A percentile compares a stretch with the other conserved stretches of the same genome.
Conservation (phyloP, 805 yeast species). For the Yarrowia sp. region DNA sequence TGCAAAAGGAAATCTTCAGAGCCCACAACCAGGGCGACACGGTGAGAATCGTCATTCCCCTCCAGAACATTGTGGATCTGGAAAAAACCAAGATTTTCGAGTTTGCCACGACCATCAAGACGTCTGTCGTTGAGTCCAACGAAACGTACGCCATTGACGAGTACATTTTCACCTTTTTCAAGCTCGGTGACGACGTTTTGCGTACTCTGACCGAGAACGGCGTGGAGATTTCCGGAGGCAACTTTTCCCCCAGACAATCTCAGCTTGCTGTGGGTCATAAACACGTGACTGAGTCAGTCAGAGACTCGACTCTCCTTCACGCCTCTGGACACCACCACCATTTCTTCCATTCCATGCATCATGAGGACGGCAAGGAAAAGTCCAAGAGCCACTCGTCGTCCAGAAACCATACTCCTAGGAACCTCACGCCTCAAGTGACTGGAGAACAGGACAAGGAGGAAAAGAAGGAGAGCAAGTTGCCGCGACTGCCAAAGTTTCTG, state of each 20-base stretch:
- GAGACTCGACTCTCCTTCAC: constrained; percentile 18
- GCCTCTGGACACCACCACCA: constrained; percentile 26
- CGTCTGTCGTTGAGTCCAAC: constrained; percentile 60
- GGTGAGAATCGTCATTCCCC: constrained; percentile 75
- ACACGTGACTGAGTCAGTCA: constrained; percentile 19
- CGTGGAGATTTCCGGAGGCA: constrained; percentile 8
- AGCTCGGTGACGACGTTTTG: constrained; percentile 39
- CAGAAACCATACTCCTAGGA: neutral
- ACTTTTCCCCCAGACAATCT: constrained; percentile 8
- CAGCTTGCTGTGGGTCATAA: constrained; percentile 5
- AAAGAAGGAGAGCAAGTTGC: constrained; percentile 4
- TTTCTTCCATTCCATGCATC: neutral
- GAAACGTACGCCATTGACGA: constrained; percentile 62
- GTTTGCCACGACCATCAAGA: constrained; percentile 52
- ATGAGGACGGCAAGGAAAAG: neutral
- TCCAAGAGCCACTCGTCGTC: constrained; percentile 1
- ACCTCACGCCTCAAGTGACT: constrained; percentile 14
- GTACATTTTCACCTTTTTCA: constrained; percentile 65
- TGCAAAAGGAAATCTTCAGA: constrained; percentile 76
- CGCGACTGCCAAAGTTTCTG: constrained; percentile 8
- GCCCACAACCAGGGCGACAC: constrained; percentile 67
- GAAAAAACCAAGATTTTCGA: constrained; percentile 58
- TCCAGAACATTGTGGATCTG: constrained; percentile 61
- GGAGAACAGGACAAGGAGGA: constrained; percentile 8
- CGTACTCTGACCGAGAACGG: constrained; percentile 3